Base-by-base conservation (phyloP, 345 rosid genomes). In the Streptanthus diversifolius region DNA sequence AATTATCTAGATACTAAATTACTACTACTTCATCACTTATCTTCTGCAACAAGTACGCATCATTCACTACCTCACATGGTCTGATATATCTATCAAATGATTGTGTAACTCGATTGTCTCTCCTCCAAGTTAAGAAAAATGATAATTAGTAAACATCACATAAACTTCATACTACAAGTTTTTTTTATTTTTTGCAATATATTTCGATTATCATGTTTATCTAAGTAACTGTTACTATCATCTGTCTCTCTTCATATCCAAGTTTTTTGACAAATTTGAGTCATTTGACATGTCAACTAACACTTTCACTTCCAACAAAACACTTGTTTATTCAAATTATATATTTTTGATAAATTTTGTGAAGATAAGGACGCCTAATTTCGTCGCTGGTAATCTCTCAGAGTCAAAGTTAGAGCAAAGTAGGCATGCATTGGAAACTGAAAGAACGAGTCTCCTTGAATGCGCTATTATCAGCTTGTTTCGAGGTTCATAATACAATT, bases 241-340 rank as follows among this genome's bases (percentile, higher is more conserved):
- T 13, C 8, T 60, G 49, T 68, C 64, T 32, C 58, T 67, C 79
- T 61, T 52, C 11, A 6, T 53, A 32, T 30, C 40, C 68, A 75
- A 68, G 25, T 24, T 66, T 66, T 54, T 48, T 66, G 72, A 66
- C 78, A n/a, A 17, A 24, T 41, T 3, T 24, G 35, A 40, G 19
- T 62, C 35, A 66, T 39, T 62, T 58, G 67, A 74, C 68, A 51
- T 59, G 3, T 66, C 56, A 74, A 51, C 78, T 49, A 74, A 67
- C 68, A 48, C 73, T 74, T 49, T n/a, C 53, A 66, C 37, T 48
- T 47, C 67, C 25, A 48, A 47, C 22, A 33, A 64, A 45, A 65
- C 58, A 51, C 43, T 52, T 49, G 37, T 37, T 56, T 52, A 21
- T 49, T 15, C 62, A 32, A 17, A 32, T 7, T 5, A 21, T 21